Evolutionary conservation across 2,329 filamentous ascomycete species (phyloP).

Genomic region (Ophiocordyceps unilateralis): DNA sequence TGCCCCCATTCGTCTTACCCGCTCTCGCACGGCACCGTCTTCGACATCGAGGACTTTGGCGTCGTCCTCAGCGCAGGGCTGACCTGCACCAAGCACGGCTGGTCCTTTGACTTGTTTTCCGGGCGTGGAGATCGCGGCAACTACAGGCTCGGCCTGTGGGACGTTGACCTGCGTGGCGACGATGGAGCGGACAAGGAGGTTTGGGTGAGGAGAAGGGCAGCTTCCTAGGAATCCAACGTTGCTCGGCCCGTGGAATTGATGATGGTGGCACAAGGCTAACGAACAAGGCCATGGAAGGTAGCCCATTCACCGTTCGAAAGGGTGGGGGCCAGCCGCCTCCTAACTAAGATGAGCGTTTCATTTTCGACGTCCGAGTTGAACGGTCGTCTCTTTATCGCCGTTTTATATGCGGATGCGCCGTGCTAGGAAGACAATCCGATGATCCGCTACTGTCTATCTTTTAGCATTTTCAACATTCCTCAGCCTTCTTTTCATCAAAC

Average conservation of each 20-base stretch:
- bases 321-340: neutral
- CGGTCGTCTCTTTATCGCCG: neutral
- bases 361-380: neutral
- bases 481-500: no score
- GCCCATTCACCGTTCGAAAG: neutral
- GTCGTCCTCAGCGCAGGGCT: neutral
- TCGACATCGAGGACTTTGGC: neutral
- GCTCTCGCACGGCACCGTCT: neutral
- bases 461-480: no score
- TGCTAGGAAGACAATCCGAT: neutral
- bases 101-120: neutral
- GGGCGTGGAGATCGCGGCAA: neutral
- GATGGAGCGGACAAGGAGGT: neutral
- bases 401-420: neutral
- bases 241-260: neutral
- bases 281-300: no score
- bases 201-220: neutral
- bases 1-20: neutral
- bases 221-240: neutral
- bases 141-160: neutral
- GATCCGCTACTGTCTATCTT: neutral
- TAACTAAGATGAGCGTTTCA: neutral
- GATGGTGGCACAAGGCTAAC: neutral
- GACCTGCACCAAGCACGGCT: neutral
- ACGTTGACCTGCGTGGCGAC: neutral